Conservation (phyloP, 75 land plant genomes). For the Pinus tabuliformis region DNA sequence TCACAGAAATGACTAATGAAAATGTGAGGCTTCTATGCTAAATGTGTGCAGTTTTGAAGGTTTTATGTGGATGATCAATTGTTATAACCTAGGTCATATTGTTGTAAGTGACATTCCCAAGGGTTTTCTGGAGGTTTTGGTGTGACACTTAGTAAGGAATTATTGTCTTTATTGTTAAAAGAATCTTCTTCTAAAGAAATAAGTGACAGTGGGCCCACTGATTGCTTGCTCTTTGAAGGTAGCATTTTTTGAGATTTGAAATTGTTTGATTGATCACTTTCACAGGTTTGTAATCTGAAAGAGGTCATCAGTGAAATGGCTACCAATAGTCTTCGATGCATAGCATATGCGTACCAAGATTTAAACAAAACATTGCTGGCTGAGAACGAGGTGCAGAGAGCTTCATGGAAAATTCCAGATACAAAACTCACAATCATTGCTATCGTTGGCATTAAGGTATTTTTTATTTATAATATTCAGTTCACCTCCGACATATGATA, state of each 20-base stretch:
- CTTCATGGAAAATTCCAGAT: conserved; percentile 28
- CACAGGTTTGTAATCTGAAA: neutral
- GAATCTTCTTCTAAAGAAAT: neutral
- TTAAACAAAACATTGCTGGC: conserved; percentile 4
- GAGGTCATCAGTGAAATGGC: conserved; percentile 34
- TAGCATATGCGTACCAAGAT: conserved; percentile 12
- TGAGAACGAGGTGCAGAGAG: conserved; percentile 8
- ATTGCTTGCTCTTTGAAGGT: neutral
- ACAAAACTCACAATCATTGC: conserved; percentile 17
- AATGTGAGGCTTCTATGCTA: neutral
- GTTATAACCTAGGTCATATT: neutral
- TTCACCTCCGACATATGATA: neutral
- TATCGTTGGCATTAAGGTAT: conserved; percentile 31
- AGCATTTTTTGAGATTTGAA: neutral
- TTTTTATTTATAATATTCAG: neutral
- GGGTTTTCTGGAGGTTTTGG: neutral
- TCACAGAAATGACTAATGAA: neutral
- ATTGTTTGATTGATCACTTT: neutral
- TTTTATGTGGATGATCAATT: neutral
- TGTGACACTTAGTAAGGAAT: neutral
- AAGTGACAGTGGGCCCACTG: neutral
- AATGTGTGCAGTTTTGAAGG: neutral
- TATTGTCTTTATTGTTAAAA: neutral
- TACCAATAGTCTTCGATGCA: conserved; percentile 22
- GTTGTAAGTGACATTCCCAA: neutral